Evolutionary conservation across 805 yeast genomes (phyloP), one percentile per base, ranked within the genome.

Genomic region (Schizosaccharomyces pombe): DNA sequence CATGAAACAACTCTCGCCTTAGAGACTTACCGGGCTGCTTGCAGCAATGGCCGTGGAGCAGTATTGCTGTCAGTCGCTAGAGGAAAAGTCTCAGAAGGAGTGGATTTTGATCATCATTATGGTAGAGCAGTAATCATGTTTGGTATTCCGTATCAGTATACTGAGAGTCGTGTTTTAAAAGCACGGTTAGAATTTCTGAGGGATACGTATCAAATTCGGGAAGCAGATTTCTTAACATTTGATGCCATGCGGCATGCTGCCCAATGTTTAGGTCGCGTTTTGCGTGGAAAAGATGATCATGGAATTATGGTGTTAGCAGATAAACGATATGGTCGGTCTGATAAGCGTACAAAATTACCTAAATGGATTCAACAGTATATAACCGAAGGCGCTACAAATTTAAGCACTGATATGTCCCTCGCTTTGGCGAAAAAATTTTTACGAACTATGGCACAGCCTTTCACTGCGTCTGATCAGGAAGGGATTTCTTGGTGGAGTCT

Each of bases 181-280:
- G 98, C 99, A 0, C 75, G 99, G 54, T 70, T 91, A 49, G 98
- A 91, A 67, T 91, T 91, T 62, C 67, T 91, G 65, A 73, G 97
- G 59, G 97, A 91, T 64, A 87, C 86, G 62, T 89, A 77, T 65
- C 93, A 86, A 62, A 89, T 91, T 55, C 75, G 85, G 58, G 98
- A 91, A 62, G 86, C 85, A 63, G 98, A 91, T 62, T 91, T 91
- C 64, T 65, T 91, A 39, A 87, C 97, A 9, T 91, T 91, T 72
- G 99, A 91, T 68, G 99, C 99, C 12, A 91, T 91, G 98, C 78
- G 99, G 64, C 99, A 91, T 69, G 99, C 97, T 3, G 97, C 99
- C 0, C 99, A 91, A 67, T 91, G 99, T 68, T 69, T 91, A 62
- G 99, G 99, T 9, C 78, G 99, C 64, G 98, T 91, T 55, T 70